Evolutionary conservation across 2,329 filamentous ascomycete species (phyloP).

Genomic region (Exophiala spinifera): DNA sequence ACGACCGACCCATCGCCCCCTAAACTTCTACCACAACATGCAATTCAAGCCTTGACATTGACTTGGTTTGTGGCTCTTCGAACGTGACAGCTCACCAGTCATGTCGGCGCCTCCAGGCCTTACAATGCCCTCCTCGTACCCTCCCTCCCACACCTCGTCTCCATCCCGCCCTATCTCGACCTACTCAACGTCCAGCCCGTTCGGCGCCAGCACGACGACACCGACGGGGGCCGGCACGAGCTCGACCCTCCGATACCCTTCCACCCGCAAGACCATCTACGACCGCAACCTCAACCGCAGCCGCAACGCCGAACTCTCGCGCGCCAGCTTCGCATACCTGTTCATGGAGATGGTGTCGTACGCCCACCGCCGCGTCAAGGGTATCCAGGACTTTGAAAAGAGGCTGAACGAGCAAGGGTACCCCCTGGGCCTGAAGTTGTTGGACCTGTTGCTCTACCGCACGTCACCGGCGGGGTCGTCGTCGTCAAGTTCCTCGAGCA

Average conservation of each 20-base stretch:
- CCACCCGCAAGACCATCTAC: constrained; percentile 96
- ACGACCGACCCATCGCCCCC: too few species aligned
- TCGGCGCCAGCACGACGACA: constrained; percentile 44
- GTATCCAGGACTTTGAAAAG: constrained; percentile 90
- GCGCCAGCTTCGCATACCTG: constrained; percentile 90
- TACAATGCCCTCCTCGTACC: constrained; percentile 15
- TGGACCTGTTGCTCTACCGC: constrained; percentile 90
- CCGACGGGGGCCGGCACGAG: constrained; percentile 39
- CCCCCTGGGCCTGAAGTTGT: constrained; percentile 86
- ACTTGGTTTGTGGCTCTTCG: background rate
- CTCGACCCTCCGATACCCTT: constrained; percentile 72
- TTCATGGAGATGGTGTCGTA: constrained; percentile 97
- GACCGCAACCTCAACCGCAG: constrained; percentile 89
- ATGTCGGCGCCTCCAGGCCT: constrained; percentile 16
- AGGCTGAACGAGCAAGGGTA: constrained; percentile 88
- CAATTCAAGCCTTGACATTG: too few species aligned
- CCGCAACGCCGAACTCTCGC: constrained; percentile 83
- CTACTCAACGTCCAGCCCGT: constrained; percentile 17
- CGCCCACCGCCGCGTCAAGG: constrained; percentile 83
- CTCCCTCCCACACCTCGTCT: constrained; percentile 28
- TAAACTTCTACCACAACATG: too few species aligned
- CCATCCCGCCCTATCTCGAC: constrained; percentile 21
- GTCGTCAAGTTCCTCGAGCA: constrained; percentile 79
- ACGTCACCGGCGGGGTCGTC: constrained; percentile 74
- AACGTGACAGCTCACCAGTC: background rate